Evolutionary conservation across 2,329 filamentous ascomycete genomes (phyloP).

Genomic region (Ilyonectria robusta): DNA sequence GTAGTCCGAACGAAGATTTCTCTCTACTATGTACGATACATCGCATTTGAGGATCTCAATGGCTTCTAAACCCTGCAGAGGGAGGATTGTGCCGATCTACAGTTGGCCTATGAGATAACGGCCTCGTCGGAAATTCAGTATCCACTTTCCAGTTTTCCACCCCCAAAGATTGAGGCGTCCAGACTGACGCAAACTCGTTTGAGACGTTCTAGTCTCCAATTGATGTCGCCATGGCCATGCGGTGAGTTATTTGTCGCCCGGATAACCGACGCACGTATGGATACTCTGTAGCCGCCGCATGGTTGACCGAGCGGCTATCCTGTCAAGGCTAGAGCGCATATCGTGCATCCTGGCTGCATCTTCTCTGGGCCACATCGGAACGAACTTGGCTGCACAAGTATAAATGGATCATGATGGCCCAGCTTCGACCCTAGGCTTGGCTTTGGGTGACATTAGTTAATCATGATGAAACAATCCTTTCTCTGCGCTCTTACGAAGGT

Average conservation of each 20-base stretch:
- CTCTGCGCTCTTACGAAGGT: neutral
- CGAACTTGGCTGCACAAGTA: conserved; percentile 18
- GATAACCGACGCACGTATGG: conserved; percentile 34
- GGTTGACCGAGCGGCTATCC: conserved; percentile 37
- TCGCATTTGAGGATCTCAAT: conserved; percentile 35
- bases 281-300: conserved; percentile 25
- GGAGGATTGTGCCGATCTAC: conserved; percentile 38
- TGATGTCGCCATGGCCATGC: conserved; percentile 20
- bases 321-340: conserved; percentile 35
- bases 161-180: conserved; percentile 34
- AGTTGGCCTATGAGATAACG: conserved; percentile 44
- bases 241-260: conserved; percentile 29
- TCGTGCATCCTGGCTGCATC: conserved; percentile 34
- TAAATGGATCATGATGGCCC: conserved; percentile 19
- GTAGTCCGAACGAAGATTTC: neutral
- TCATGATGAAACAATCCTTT: neutral
- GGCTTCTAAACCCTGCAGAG: conserved; percentile 33
- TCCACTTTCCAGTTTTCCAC: conserved; percentile 36
- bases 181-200: conserved; percentile 37
- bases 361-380: conserved; percentile 21
- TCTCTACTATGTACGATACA: neutral
- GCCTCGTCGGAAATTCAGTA: conserved; percentile 23
- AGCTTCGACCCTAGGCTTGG: neutral
- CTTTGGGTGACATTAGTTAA: neutral
- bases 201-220: conserved; percentile 13